Evolutionary conservation across 1,284 basidiomycete species (phyloP), one percentile per base, ranked within the genome.

Genomic region (Trichosporon sp.): DNA sequence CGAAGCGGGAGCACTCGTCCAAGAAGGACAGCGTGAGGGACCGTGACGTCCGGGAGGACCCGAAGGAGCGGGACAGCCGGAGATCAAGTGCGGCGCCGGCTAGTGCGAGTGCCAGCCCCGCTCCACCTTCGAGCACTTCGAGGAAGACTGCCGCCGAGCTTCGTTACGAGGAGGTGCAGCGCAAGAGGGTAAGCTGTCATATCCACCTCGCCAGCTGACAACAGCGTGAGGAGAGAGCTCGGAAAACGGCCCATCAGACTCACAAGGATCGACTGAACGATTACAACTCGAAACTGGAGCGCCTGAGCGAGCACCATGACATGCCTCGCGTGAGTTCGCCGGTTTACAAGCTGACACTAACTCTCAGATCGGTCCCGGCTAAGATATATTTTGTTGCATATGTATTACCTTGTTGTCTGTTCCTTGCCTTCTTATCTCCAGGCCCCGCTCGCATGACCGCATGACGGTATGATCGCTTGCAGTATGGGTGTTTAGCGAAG

Each of bases 211-310:
- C 26, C 10, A 31, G 46, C 67, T 68, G 64, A 71, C 43, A 11
- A 2, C 71, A 95, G 93, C 88, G 96, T 71, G 88, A 89, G n/a
- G 89, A 91, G 73, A 89, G 89, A 77, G 92, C 96, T 31, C 88
- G 89, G 38, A 93, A 90, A 83, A 83, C 92, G 78, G 96, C 96
- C 0, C 87, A 87, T 77, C 92, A 91, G 85, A 94, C 93, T 8
- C 96, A 99, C 85, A 98, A 98, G 85, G 96, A 99, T 73, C 91
- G 95, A 66, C 95, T 99, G 26, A 90, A 90, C 72, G 92, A 95
- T 79, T 93, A 95, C 80, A 99, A 99, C 82, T 81, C 88, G 38
- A 93, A 97, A 80, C 87, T 99, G 6, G 95, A 96, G 81, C 86
- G 88, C 67, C 88, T 97, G 26, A 81, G 80, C 69, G 82, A 83